phyloP scores from a whole-genome alignment of 345 rosid species.

The Bruguiera sexangula region DNA sequence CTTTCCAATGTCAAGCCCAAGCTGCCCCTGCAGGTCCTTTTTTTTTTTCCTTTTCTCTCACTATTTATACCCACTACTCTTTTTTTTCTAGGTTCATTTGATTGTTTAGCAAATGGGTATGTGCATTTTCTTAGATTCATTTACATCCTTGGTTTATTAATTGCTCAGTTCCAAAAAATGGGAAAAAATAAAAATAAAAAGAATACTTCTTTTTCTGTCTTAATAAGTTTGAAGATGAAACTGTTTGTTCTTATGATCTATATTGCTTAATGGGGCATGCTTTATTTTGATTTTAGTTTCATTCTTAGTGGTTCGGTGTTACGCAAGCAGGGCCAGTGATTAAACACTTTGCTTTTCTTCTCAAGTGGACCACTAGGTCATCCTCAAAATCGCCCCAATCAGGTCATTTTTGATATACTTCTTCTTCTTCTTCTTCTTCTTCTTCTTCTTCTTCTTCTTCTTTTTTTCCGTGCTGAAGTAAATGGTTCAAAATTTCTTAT shows the following conservation, averaged over 20 bases:
- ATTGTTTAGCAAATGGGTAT: not conserved
- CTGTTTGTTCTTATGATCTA: not conserved
- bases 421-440: not conserved
- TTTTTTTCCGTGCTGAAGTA: not conserved
- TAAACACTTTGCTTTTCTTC: slow-evolving; percentile 64
- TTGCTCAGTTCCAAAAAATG: not conserved
- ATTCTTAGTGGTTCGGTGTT: not conserved
- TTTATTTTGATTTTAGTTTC: not conserved
- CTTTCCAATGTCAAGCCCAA: slow-evolving; percentile 50
- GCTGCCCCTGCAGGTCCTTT: slow-evolving; percentile 58
- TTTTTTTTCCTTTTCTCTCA: not conserved
- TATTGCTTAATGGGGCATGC: not conserved
- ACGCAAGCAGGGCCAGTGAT: slow-evolving; percentile 48
- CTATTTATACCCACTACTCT: not conserved
- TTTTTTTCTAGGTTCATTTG: slow-evolving; percentile 3
- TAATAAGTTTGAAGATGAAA: too few species aligned
- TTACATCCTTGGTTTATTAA: slow-evolving; percentile 11
- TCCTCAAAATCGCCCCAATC: slow-evolving; percentile 59
- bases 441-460: too few species aligned
- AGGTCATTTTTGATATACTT: slow-evolving; percentile 29
- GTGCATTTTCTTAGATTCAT: not conserved
- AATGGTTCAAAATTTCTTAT: not conserved
- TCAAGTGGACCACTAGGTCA: slow-evolving; percentile 69
- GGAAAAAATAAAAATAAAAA: not conserved
- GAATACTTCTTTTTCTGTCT: too few species aligned